Base-by-base conservation (phyloP, 2,329 filamentous ascomycete genomes). In the Xenoacremonium recifei region DNA sequence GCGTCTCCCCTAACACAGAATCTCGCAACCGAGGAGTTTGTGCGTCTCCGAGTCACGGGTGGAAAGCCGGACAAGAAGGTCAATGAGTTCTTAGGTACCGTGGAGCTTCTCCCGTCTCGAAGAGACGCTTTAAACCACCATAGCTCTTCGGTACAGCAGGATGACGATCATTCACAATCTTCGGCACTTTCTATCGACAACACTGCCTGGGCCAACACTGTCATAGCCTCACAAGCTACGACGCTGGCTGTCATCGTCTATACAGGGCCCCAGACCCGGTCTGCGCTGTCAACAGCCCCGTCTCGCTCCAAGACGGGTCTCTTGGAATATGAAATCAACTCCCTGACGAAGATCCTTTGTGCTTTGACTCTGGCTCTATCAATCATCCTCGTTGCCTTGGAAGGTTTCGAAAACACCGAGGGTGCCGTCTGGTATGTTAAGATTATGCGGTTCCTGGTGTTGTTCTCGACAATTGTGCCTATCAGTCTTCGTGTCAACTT, bases 381-480 rank as follows among this genome's bases (percentile, higher is more conserved):
- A 0, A 77, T 96, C 49, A 77, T 95, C 31, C 78, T 99, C 7
- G 93, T 99, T 5, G 90, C 89, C 0, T 69, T 97, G 3, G 84
- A 96, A 64, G 85, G 89, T 0, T 93, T 96, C 50, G 75, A 84
- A 35, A 79, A 74, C 51, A 80, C 80, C 2, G 73, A 82, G 40
- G 80, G 77, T 16, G 79, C 80, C 40, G 70, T 79, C 18, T 99
- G 93, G 93, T 99, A 97, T 64, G 83, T 97, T 53, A 92, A 95
- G 51, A 95, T 97, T 57, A 93, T 96, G 83, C 85, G 92, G n/a
- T 99, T 97, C 62, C 71, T 99, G 49, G 95, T 99, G 47, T 75
- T 99, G 1, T 99, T 99, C 72, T 97, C 92, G n/a, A 97, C 92
- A 0, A 99, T 99, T 58, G 95, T 99, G 19, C 93, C 93, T 1